Percentiles rank a stretch among this genome's conserved stretches.
Evolutionary conservation across 23 red algal genomes (phyloP).

Genomic region (Gracilaria gracilis): DNA sequence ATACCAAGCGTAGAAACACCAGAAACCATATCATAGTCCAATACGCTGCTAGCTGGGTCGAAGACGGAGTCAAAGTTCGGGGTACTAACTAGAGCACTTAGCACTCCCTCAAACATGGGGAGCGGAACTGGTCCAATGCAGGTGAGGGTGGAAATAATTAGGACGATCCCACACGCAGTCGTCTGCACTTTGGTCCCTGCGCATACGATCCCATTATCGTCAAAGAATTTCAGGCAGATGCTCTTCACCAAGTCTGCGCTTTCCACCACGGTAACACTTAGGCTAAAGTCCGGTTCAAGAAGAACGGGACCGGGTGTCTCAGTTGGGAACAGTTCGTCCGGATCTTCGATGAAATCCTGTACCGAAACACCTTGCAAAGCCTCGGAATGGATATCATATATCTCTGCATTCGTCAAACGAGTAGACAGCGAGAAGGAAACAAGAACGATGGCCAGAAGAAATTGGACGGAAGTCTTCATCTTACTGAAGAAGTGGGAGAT

Average conservation of each 20-base stretch:
- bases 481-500: background rate
- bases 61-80: background rate
- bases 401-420: background rate
- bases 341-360: background rate
- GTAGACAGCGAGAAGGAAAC: background rate
- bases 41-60: background rate
- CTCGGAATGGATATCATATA: background rate
- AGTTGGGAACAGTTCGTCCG: background rate
- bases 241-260: background rate
- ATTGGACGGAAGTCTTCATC: background rate
- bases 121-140: constrained; percentile 2
- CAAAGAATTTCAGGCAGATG: background rate
- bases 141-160: background rate
- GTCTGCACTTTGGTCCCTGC: background rate
- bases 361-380: background rate
- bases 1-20: background rate
- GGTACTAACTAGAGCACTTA: background rate
- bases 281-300: background rate
- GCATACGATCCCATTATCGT: constrained; percentile 12
- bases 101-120: background rate
- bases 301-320: background rate
- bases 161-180: background rate
- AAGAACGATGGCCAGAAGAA: background rate
- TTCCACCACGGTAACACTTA: background rate
- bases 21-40: constrained; percentile 24